Evolutionary conservation across 805 yeast genomes (phyloP).

Genomic region (Candida sonorensis): DNA sequence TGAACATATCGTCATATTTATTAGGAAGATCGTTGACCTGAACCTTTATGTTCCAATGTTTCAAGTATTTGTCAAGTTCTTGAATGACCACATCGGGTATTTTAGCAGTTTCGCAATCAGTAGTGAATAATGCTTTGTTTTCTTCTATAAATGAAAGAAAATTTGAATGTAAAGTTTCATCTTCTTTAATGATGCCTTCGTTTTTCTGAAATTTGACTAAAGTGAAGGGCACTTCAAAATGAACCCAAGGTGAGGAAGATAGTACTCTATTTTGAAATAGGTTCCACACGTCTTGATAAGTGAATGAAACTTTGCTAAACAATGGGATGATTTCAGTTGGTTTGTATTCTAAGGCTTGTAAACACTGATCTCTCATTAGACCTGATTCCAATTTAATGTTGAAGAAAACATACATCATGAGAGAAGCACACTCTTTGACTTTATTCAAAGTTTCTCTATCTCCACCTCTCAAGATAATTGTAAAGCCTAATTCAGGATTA

Average conservation of each 20-base stretch:
- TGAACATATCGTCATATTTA: slow-evolving; percentile 27
- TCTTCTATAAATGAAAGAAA: slow-evolving; percentile 15
- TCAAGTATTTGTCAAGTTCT: slow-evolving; percentile 7
- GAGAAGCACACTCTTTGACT: slow-evolving; percentile 73
- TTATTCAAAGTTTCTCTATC: slow-evolving; percentile 52
- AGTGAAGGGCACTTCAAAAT: slow-evolving; percentile 55
- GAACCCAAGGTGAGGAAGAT: slow-evolving; percentile 82
- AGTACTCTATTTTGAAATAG: slow-evolving; percentile 45
- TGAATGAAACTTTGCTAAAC: slow-evolving; percentile 13
- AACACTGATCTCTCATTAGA: slow-evolving; percentile 62
- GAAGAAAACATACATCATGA: slow-evolving; percentile 71
- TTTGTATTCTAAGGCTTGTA: slow-evolving; percentile 36
- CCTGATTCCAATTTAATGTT: slow-evolving; percentile 77
- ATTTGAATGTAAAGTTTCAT: slow-evolving; percentile 22
- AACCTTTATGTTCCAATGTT: slow-evolving; percentile 12
- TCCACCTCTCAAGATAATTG: slow-evolving; percentile 82
- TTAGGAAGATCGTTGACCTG: slow-evolving; percentile 29
- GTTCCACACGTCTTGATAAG: slow-evolving; percentile 24
- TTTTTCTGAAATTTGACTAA: slow-evolving; percentile 15
- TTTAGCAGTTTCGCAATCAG: no score
- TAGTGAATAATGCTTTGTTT: no score
- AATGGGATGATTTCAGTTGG: slow-evolving; percentile 11
- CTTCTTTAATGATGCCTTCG: slow-evolving; percentile 23
- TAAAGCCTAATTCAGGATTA: slow-evolving; percentile 66
- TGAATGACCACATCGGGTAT: no score